These are phyloP conservation scores for Ophiocordyceps camponoti-saundersi DNA, from an alignment of 2,329 filamentous ascomycete species.

Conservation along the genomic window DNA sequence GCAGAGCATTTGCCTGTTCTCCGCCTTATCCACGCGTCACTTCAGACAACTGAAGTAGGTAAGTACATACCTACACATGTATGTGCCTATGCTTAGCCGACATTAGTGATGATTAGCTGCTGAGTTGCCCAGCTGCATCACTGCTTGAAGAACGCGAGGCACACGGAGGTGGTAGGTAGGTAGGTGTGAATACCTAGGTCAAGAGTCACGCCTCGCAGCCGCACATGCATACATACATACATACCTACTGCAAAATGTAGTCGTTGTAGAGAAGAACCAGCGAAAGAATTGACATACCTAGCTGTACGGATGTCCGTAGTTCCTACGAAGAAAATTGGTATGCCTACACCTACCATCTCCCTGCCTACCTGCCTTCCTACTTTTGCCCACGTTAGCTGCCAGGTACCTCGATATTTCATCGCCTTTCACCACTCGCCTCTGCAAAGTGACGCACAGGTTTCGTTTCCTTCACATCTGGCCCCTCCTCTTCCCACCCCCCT, in stretches of 20 bases:
- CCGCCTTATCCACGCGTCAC: neutral
- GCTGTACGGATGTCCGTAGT: too few species aligned
- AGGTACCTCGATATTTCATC: neutral
- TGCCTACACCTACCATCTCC: too few species aligned
- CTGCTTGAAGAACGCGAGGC: neutral
- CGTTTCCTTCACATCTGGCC: neutral
- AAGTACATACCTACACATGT: too few species aligned
- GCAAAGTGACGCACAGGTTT: neutral
- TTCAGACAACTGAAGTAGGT: neutral
- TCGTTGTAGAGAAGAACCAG: too few species aligned
- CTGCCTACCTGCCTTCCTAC: neutral
- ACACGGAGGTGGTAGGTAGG: too few species aligned
- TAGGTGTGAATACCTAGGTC: too few species aligned
- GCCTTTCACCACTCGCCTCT: neutral
- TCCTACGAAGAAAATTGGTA: too few species aligned
- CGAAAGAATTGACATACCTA: too few species aligned
- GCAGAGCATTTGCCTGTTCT: neutral
- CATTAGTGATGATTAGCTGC: neutral
- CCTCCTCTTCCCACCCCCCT: neutral
- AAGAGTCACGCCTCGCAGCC: too few species aligned
- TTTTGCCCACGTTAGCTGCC: neutral
- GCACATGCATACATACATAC: too few species aligned
- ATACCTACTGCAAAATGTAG: too few species aligned
- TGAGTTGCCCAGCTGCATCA: neutral
- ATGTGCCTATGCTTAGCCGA: too few species aligned